Evolutionary conservation across 768 basidiomycete genomes (phyloP), one percentile per base, ranked within the genome.

Genomic region (Hericium erinaceus): DNA sequence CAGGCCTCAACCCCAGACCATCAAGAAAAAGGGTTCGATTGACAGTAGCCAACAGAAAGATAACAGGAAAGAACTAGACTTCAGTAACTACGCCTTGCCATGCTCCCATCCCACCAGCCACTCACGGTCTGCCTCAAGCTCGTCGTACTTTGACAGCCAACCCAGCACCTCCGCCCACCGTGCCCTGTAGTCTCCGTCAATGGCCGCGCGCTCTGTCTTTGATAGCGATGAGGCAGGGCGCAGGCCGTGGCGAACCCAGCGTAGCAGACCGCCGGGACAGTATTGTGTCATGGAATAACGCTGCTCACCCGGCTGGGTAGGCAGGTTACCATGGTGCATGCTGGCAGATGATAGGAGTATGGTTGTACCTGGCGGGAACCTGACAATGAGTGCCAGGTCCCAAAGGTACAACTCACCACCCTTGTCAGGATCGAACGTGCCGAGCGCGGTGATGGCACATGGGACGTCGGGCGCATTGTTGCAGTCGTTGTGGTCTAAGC

Each of bases 391-490:
- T 2, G 59, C 51, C 20, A 62, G 38, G n/a, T 64, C 60, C 15
- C 57, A 55, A 2, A 67, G 56, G 15, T 65, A 55, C 8, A 67
- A 33, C 38, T 64, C 58, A 2, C 64, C 64, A 11, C 65, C 62
- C 8, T 20, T 39, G 16, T 28, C 26, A 11, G 58, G 54, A 44
- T 67, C 53, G 57, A 60, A 66, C 16, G 28, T 20, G 8, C 64
- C 65, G 5, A 51, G 40, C 2, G 60, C 57, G 7, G 60, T 62
- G 24, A 67, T 59, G 1, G 57, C 48, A 57, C 66, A 67, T 2
- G 39, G 58, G 1, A 60, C 56, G 40, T 41, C 48, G 0, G 57
- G 53, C 46, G 44, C 26, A 48, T 64, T 63, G 16, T 20, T 26
- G 24, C 24, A 48, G 41, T 65, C 63, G n/a, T 39, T 46, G 44